A percentile compares a stretch with the other conserved stretches of the same genome.
phyloP scores from a whole-genome alignment of 495 filamentous ascomycete species.

The Trichoderma reesei region DNA sequence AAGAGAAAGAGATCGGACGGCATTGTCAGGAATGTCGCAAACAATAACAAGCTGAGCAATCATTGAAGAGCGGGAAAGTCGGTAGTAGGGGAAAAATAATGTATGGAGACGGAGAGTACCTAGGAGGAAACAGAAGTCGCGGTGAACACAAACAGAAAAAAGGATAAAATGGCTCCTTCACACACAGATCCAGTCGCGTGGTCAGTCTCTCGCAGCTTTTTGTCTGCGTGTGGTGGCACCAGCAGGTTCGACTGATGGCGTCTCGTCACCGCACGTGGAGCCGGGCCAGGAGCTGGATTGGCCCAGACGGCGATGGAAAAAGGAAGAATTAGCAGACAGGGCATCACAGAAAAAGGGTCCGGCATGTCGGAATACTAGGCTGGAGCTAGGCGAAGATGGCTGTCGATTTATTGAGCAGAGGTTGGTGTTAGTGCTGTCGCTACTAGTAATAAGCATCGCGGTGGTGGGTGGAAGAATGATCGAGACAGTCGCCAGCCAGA shows the following conservation, averaged over 20 bases:
- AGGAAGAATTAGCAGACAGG: no score
- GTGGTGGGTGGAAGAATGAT: neutral
- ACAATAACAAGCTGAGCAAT: neutral
- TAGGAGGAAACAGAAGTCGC: no score
- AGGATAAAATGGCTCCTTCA: neutral
- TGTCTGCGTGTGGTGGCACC: neutral
- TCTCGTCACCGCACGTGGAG: slow-evolving; percentile 7
- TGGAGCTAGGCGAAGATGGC: neutral
- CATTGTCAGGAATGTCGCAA: neutral
- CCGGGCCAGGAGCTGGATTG: neutral
- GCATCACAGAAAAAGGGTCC: neutral
- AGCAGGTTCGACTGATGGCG: neutral
- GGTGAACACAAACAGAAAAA: neutral
- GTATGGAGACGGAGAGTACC: no score
- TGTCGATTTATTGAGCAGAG: no score
- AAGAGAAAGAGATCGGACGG: neutral
- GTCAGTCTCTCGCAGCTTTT: neutral
- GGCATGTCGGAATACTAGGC: neutral
- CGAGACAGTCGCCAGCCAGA: neutral
- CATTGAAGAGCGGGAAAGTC: neutral
- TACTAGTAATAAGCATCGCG: no score
- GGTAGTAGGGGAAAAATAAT: no score
- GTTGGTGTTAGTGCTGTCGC: neutral
- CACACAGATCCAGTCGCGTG: neutral
- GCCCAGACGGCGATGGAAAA: neutral